Evolutionary conservation across 2,329 filamentous ascomycete species (phyloP).

Genomic region (Aspergillus brunneoviolaceus): DNA sequence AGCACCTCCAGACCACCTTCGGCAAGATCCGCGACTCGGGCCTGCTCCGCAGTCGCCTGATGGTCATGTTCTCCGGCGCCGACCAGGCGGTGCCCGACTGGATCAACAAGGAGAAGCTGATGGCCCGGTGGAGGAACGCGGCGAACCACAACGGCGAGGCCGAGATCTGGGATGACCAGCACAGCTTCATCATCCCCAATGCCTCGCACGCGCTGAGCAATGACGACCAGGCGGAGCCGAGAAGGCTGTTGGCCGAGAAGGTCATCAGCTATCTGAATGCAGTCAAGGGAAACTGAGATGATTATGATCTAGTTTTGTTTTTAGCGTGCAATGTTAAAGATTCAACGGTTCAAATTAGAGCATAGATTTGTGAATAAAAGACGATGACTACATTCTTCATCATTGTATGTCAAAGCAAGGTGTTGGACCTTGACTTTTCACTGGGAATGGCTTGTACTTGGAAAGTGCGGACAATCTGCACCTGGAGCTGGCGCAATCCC

Average conservation of each 20-base stretch:
- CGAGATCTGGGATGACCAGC: slow-evolving; percentile 47
- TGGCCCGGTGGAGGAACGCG: slow-evolving; percentile 44
- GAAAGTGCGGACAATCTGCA: too few species aligned
- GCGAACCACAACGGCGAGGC: slow-evolving; percentile 24
- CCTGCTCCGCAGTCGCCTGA: slow-evolving; percentile 40
- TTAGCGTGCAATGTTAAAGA: background rate
- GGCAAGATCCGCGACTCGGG: slow-evolving; percentile 46
- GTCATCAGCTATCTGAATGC: slow-evolving; percentile 27
- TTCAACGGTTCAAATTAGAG: too few species aligned
- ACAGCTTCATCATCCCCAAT: slow-evolving; percentile 48
- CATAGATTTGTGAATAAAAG: too few species aligned
- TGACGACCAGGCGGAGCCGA: slow-evolving; percentile 33
- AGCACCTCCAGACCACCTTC: slow-evolving; percentile 62
- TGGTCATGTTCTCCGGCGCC: slow-evolving; percentile 50
- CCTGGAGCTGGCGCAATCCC: too few species aligned
- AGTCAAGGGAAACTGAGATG: background rate
- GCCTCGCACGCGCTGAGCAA: slow-evolving; percentile 39
- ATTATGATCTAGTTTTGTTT: background rate
- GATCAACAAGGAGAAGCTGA: slow-evolving; percentile 47
- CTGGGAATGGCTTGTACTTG: too few species aligned
- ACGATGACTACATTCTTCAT: too few species aligned
- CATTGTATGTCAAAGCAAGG: too few species aligned
- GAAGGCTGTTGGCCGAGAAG: slow-evolving; percentile 26
- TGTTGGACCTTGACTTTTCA: too few species aligned
- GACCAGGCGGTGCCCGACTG: slow-evolving; percentile 48